phyloP scores from a whole-genome alignment of 192 early-diverging fungal species.

The Borealophlyctis nickersoniae region DNA sequence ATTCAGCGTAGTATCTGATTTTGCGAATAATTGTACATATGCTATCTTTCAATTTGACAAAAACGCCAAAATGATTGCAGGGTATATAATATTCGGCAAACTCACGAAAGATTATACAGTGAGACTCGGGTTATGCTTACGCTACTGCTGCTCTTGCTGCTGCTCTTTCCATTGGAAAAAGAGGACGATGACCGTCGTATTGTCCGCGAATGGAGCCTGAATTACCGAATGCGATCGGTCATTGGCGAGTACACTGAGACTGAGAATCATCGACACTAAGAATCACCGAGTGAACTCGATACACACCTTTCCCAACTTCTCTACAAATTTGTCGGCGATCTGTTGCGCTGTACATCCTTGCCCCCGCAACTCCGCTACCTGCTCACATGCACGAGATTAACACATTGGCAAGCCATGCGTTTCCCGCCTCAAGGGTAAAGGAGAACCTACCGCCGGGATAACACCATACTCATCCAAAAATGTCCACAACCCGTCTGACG shows the following conservation, averaged over 20 bases:
- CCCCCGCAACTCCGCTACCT: constrained; percentile 23
- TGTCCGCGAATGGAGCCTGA: not conserved
- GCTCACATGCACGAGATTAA: too few relatives aligned
- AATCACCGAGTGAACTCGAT: not conserved
- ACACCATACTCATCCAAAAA: constrained; percentile 6
- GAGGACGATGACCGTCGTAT: not conserved
- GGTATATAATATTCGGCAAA: too few relatives aligned
- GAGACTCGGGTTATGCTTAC: too few relatives aligned
- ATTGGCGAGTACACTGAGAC: not conserved
- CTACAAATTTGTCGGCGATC: constrained; percentile 13
- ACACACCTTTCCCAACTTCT: constrained; percentile 18
- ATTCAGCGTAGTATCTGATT: too few relatives aligned
- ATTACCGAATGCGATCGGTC: not conserved
- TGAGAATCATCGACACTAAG: not conserved
- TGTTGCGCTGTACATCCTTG: constrained; percentile 20
- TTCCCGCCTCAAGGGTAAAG: not conserved
- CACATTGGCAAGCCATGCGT: too few relatives aligned
- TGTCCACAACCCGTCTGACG: constrained; percentile 29
- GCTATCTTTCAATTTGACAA: too few relatives aligned
- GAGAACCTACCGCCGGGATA: constrained; percentile 14
- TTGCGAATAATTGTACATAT: too few relatives aligned
- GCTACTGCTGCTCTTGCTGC: too few relatives aligned
- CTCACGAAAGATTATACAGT: too few relatives aligned
- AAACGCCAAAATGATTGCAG: too few relatives aligned
- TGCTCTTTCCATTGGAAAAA: not conserved